phyloP scores from a whole-genome alignment of 257 asterid species.

The Capsicum rhomboideum region DNA sequence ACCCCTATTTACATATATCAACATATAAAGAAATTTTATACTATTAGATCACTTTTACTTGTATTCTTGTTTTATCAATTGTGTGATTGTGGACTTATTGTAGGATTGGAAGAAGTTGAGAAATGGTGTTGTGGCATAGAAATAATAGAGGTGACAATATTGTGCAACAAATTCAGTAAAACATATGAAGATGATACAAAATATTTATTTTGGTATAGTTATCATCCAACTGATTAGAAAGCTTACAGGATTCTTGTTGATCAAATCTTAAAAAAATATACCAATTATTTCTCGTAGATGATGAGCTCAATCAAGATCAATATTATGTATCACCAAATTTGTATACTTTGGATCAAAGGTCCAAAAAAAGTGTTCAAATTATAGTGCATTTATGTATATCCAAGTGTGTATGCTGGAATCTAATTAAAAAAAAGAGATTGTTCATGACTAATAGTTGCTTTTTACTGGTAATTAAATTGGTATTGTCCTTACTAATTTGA shows the following conservation, averaged over 20 bases:
- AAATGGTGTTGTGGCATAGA: slow-evolving; percentile 37
- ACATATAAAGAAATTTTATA: no score
- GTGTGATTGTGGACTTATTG: background rate
- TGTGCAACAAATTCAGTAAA: slow-evolving; percentile 14
- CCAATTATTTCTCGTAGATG: background rate
- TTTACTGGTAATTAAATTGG: background rate
- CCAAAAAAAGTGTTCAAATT: no score
- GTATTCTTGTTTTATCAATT: background rate
- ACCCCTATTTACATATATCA: no score
- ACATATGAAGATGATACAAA: slow-evolving; percentile 23
- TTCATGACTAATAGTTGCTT: background rate
- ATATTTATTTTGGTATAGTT: slow-evolving; percentile 35
- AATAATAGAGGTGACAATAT: slow-evolving; percentile 7
- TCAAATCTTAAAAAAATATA: background rate
- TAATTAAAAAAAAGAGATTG: no score
- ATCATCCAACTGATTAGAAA: slow-evolving; percentile 32
- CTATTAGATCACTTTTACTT: background rate
- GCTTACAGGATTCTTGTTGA: slow-evolving; percentile 20
- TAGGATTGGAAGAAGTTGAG: slow-evolving; percentile 35
- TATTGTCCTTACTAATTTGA: background rate
- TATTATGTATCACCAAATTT: background rate
- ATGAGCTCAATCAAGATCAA: no score
- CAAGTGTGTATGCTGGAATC: no score
- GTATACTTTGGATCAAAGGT: background rate
- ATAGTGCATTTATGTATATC: no score